phyloP scores from a whole-genome alignment of 768 basidiomycete species.

The Favolaschia claudopus region DNA sequence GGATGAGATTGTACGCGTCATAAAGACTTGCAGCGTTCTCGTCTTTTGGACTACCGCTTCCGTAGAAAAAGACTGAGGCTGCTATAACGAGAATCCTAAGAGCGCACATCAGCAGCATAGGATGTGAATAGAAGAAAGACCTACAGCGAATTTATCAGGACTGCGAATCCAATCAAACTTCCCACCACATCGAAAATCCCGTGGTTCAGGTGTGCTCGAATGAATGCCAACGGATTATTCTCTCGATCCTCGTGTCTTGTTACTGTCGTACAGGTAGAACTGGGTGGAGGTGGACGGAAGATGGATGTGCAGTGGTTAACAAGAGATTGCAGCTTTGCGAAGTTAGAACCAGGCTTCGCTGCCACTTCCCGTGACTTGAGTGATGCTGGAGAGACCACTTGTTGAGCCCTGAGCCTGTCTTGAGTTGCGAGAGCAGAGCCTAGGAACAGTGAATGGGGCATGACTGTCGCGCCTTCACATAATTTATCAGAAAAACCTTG shows the following conservation, averaged over 20 bases:
- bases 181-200: constrained; percentile 70
- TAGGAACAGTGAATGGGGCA: constrained; percentile 93
- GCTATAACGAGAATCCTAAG: constrained; percentile 83
- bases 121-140: constrained; percentile 30
- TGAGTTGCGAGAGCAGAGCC: constrained; percentile 89
- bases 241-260: constrained; percentile 60
- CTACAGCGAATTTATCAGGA: constrained; percentile 86
- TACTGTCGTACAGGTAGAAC: constrained; percentile 41
- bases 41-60: no score
- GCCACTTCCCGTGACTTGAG: constrained; percentile 28
- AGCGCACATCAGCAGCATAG: neutral
- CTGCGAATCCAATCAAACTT: constrained; percentile 83
- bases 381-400: constrained; percentile 28
- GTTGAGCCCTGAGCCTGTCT: constrained; percentile 63
- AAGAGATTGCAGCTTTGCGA: constrained; percentile 4
- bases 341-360: constrained; percentile 10
- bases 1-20: constrained; percentile 82
- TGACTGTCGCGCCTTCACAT: constrained; percentile 93
- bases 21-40: constrained; percentile 74
- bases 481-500: no score
- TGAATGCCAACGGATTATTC: constrained; percentile 63
- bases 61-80: constrained; percentile 79
- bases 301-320: constrained; percentile 32
- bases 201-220: constrained; percentile 70
- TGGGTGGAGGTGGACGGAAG: constrained; percentile 47